Evolutionary conservation across 192 early-diverging fungal species (phyloP).

Genomic region (Spinellus fusiger): DNA sequence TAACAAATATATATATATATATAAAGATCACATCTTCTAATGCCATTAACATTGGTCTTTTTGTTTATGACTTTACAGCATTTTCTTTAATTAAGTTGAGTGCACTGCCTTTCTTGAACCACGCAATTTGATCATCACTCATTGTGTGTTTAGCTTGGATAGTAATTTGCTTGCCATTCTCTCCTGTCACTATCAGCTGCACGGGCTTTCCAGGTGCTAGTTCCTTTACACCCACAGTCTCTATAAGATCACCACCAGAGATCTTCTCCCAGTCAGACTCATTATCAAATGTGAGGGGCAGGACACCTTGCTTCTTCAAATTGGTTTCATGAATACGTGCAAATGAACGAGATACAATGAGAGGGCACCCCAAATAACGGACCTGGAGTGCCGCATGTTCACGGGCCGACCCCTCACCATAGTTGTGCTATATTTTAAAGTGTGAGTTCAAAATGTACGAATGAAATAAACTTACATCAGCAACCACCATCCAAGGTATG

Average conservation of each 20-base stretch:
- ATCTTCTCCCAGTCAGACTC: conserved; percentile 80
- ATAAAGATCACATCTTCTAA: not conserved
- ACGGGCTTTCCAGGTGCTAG: conserved; percentile 57
- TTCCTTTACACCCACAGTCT: conserved; percentile 59
- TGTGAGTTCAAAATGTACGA: not conserved
- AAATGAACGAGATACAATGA: conserved; percentile 88
- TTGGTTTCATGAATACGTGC: conserved; percentile 99
- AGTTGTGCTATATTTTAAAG: conserved; percentile 60
- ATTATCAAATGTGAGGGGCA: conserved; percentile 88
- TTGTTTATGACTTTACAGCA: not conserved
- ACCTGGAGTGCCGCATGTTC: conserved; percentile 89
- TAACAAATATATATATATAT: not conserved
- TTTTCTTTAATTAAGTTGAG: conserved; percentile 71
- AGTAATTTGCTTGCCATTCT: conserved; percentile 46
- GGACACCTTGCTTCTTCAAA: conserved; percentile 98
- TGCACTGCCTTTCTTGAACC: conserved; percentile 89
- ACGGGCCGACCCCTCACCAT: conserved; percentile 91
- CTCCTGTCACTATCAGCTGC: conserved; percentile 50
- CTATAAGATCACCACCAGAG: conserved; percentile 57
- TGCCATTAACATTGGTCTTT: not conserved
- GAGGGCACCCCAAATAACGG: conserved; percentile 76
- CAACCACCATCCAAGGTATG: conserved; percentile 78
- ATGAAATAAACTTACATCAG: conserved; percentile 54
- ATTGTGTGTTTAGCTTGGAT: conserved; percentile 80
- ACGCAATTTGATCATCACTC: conserved; percentile 85